A percentile compares a stretch with the other conserved stretches of the same genome.
phyloP scores from a whole-genome alignment of 2,329 filamentous ascomycete genomes.

The Calonectria crousiana region DNA sequence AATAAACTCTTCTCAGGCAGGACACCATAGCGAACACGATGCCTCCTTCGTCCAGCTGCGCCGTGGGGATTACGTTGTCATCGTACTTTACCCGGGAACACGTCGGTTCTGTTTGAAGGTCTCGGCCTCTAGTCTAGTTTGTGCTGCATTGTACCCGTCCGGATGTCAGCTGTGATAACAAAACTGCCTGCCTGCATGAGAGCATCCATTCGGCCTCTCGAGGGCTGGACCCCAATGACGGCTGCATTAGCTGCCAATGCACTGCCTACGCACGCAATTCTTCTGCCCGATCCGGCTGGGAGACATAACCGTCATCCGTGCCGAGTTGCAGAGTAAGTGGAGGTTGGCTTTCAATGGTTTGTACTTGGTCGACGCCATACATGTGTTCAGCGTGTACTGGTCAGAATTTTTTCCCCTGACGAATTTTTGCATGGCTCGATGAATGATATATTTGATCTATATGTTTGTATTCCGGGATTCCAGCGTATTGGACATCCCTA shows the following conservation, averaged over 20 bases:
- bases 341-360: conserved; percentile 12
- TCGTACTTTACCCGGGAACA: neutral
- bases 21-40: conserved; percentile 21
- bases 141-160: neutral
- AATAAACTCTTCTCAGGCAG: conserved; percentile 14
- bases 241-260: neutral
- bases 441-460: neutral
- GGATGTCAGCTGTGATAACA: conserved; percentile 1
- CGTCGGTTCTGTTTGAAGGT: neutral
- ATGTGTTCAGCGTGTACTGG: neutral
- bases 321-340: neutral
- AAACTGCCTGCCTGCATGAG: conserved; percentile 7
- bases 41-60: neutral
- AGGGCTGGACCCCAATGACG: conserved; percentile 6
- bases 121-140: neutral
- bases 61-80: conserved; percentile 9
- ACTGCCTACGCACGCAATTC: conserved; percentile 9
- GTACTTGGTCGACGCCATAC: neutral
- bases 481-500: conserved; percentile 5
- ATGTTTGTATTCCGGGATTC: neutral
- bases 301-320: neutral
- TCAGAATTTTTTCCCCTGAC: neutral
- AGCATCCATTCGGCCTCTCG: neutral
- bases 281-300: neutral
- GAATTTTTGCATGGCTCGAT: neutral